Evolutionary conservation across 192 early-diverging fungal genomes (phyloP).

Genomic region (Diversispora eburnea): DNA sequence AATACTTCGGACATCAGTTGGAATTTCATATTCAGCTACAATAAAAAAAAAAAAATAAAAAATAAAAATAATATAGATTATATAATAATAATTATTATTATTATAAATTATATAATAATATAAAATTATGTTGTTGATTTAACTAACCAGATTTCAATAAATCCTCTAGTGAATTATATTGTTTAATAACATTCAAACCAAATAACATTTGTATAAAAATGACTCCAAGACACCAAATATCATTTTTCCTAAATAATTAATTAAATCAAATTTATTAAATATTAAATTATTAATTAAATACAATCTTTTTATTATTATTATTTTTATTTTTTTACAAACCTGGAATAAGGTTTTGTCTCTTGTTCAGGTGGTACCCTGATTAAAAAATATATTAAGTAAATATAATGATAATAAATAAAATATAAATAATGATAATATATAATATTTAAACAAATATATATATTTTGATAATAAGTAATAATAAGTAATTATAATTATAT

Average conservation of each 20-base stretch:
- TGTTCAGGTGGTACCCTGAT: conserved; percentile 59
- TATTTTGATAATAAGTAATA: background rate
- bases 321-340: conserved; percentile 34
- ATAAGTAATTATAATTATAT: background rate
- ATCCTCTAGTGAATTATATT: conserved; percentile 48
- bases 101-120: background rate
- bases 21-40: conserved; percentile 45
- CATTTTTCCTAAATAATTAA: conserved; percentile 54
- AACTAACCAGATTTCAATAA: conserved; percentile 43
- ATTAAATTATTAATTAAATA: background rate
- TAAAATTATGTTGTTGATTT: background rate
- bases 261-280: conserved; percentile 24
- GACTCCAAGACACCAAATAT: conserved; percentile 70
- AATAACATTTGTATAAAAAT: conserved; percentile 68
- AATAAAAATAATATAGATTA: background rate
- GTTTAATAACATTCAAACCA: conserved; percentile 54
- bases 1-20: conserved; percentile 46
- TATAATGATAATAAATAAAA: background rate
- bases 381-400: background rate
- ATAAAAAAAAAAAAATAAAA: background rate
- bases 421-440: background rate
- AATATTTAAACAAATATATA: background rate
- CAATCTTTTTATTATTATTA: background rate
- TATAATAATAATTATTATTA: background rate
- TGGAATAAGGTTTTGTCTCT: conserved; percentile 55